Conservation (phyloP, 2,329 filamentous ascomycete genomes). For the Geosmithia morbida region DNA sequence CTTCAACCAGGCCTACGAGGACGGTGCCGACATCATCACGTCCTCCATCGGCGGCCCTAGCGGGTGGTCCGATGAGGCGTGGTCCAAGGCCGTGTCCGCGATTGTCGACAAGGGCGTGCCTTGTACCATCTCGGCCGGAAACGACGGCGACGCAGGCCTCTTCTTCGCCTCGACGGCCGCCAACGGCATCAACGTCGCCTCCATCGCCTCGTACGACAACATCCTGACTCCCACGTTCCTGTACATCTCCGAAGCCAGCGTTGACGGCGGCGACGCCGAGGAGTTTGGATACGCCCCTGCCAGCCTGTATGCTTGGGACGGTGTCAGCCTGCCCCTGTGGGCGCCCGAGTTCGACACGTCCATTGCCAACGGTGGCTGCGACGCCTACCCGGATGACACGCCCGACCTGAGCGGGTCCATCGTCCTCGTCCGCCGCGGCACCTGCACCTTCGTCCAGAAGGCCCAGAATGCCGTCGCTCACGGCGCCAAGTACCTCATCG, state of each 20-base stretch:
- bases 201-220: slow-evolving; percentile 37
- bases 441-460: slow-evolving; percentile 41
- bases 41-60: slow-evolving; percentile 35
- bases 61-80: slow-evolving; percentile 37
- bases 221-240: slow-evolving; percentile 24
- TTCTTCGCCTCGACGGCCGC: slow-evolving; percentile 35
- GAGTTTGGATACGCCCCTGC: slow-evolving; percentile 29
- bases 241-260: slow-evolving; percentile 23
- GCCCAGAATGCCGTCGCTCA: slow-evolving; percentile 32
- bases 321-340: slow-evolving; percentile 33
- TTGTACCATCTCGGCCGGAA: slow-evolving; percentile 38
- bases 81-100: slow-evolving; percentile 32
- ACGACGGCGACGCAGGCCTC: slow-evolving; percentile 27
- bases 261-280: slow-evolving; percentile 16
- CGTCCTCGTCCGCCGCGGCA: slow-evolving; percentile 44
- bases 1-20: slow-evolving; percentile 45
- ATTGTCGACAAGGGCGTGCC: slow-evolving; percentile 39
- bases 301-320: slow-evolving; percentile 23
- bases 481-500: slow-evolving; percentile 45
- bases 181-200: slow-evolving; percentile 28
- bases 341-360: slow-evolving; percentile 32
- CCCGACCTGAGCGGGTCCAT: slow-evolving; percentile 43
- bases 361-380: slow-evolving; percentile 34
- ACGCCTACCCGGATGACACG: slow-evolving; percentile 32
- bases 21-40: slow-evolving; percentile 42